A percentile compares a stretch with the other conserved stretches of the same genome.
Conservation (phyloP, 169 alveolate genomes). For the Neospora caninum region DNA sequence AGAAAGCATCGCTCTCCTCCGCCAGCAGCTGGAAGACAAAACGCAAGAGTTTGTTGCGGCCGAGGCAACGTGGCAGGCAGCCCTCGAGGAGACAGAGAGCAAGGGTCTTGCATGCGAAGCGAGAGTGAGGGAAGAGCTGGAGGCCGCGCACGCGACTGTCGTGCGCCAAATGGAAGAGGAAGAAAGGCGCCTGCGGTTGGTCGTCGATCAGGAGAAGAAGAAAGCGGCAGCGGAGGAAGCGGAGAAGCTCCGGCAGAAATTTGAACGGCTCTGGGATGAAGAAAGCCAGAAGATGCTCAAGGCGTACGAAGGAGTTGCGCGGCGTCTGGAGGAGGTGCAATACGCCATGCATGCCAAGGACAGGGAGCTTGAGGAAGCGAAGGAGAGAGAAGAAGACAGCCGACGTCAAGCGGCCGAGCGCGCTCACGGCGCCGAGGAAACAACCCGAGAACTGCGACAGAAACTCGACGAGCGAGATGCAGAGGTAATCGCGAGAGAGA, state of each 20-base stretch:
- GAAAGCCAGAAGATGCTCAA: conserved; percentile 59
- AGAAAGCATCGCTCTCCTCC: background rate
- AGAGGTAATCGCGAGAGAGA: background rate
- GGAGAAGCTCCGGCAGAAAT: conserved; percentile 44
- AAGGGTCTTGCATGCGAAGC: background rate
- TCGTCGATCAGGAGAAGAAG: background rate
- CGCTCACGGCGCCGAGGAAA: background rate
- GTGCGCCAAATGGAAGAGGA: background rate
- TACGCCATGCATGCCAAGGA: conserved; percentile 43
- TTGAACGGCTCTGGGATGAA: conserved; percentile 63
- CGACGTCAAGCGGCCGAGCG: background rate
- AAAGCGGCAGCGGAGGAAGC: background rate
- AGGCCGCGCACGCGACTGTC: background rate
- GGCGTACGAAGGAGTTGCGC: conserved; percentile 57
- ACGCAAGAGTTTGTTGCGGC: background rate
- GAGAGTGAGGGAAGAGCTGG: background rate
- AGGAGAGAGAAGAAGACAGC: background rate
- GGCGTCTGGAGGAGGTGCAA: conserved; percentile 42
- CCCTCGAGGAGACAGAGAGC: background rate
- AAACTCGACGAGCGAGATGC: background rate
- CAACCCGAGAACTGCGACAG: background rate
- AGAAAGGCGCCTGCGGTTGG: background rate
- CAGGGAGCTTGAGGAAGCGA: conserved; percentile 21
- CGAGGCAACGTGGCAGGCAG: background rate
- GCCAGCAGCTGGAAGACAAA: background rate